phyloP scores from a whole-genome alignment of 192 early-diverging fungal species.

The Podila epigama region DNA sequence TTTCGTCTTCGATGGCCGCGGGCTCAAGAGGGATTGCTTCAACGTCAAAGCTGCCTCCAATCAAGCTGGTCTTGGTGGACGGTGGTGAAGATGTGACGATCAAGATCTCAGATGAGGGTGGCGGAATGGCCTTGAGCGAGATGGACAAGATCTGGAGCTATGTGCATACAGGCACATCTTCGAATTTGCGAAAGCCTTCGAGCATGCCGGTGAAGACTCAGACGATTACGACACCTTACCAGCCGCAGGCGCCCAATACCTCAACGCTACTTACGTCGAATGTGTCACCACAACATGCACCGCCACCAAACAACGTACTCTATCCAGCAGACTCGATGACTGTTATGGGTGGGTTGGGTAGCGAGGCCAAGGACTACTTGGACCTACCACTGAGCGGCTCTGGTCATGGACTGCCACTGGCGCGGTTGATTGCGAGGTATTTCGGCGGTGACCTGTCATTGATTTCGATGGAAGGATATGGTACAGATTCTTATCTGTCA shows the following conservation, averaged over 20 bases:
- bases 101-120: slow-evolving; percentile 69
- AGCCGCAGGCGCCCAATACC: not conserved
- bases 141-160: slow-evolving; percentile 67
- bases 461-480: slow-evolving; percentile 72
- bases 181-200: slow-evolving; percentile 41
- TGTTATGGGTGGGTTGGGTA: slow-evolving; percentile 27
- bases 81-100: slow-evolving; percentile 71
- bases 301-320: not conserved
- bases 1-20: not conserved
- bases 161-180: slow-evolving; percentile 34
- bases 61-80: slow-evolving; percentile 61
- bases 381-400: slow-evolving; percentile 27
- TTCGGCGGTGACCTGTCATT: slow-evolving; percentile 73
- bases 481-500: slow-evolving; percentile 65
- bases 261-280: not conserved
- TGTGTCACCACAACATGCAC: not conserved
- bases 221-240: slow-evolving; percentile 18
- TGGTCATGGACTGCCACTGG: slow-evolving; percentile 56
- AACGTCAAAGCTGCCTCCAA: slow-evolving; percentile 46
- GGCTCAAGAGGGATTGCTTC: slow-evolving; percentile 1
- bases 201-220: slow-evolving; percentile 4
- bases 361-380: slow-evolving; percentile 23
- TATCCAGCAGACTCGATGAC: slow-evolving; percentile 31
- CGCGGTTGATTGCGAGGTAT: slow-evolving; percentile 64
- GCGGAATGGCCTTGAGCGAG: slow-evolving; percentile 65